These are phyloP conservation scores for Claviceps monticola DNA, from an alignment of 2,329 filamentous ascomycete genomes.

Conservation along the genomic window DNA sequence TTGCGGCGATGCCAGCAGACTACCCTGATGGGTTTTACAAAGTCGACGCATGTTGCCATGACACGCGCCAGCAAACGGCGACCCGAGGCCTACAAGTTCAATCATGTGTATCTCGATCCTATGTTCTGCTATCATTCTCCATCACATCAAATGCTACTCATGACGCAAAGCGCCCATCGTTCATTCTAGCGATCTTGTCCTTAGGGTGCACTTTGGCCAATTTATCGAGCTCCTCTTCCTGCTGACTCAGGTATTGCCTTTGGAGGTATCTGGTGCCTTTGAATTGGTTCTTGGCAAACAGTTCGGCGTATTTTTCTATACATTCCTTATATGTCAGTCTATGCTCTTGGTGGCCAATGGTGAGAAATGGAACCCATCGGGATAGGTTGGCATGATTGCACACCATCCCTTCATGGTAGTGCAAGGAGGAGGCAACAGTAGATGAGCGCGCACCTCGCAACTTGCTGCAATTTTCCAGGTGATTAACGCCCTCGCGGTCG, in stretches of 20 bases:
- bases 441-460: conserved; percentile 48
- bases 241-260: conserved; percentile 56
- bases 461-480: conserved; percentile 73
- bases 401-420: too few species aligned
- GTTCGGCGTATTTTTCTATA: conserved; percentile 63
- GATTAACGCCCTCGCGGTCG: conserved; percentile 70
- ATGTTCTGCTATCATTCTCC: neutral
- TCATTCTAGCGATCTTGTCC: conserved; percentile 26
- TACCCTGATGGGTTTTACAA: neutral
- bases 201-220: conserved; percentile 25
- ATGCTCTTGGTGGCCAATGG: neutral
- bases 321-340: neutral
- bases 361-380: too few species aligned
- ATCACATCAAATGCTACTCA: conserved; percentile 6
- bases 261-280: conserved; percentile 70
- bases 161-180: conserved; percentile 20
- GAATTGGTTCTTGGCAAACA: conserved; percentile 63
- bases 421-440: neutral
- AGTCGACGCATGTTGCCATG: neutral
- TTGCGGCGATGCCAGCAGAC: neutral
- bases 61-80: neutral
- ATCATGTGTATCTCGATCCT: neutral
- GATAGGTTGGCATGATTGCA: too few species aligned
- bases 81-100: neutral
- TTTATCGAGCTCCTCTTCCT: conserved; percentile 25